phyloP scores from a whole-genome alignment of 768 basidiomycete species.

The Coprinopsis sp. region DNA sequence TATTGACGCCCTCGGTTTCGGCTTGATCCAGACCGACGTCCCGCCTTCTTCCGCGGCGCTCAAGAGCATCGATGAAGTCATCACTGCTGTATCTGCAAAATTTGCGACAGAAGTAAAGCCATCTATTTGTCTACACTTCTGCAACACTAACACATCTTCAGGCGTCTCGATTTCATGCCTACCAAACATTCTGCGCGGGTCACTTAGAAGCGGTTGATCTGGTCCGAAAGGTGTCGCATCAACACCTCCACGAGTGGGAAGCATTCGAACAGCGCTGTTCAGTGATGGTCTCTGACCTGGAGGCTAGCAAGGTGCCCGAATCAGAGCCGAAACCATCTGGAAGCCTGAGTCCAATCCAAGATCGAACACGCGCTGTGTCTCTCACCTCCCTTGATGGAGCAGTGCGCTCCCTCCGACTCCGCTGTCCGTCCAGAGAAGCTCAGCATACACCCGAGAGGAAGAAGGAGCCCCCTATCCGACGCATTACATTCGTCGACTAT shows the following conservation, averaged over 20 bases:
- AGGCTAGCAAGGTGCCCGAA: constrained; percentile 14
- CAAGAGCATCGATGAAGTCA: constrained; percentile 37
- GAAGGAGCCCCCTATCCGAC: constrained; percentile 26
- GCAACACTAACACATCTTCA: constrained; percentile 24
- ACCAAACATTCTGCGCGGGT: constrained; percentile 83
- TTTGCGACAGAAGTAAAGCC: constrained; percentile 53
- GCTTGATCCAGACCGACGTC: constrained; percentile 26
- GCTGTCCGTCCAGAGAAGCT: constrained; percentile 31
- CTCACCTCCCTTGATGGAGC: constrained; percentile 48
- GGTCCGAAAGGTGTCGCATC: constrained; percentile 59
- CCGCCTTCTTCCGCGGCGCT: constrained; percentile 16
- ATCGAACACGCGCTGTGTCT: constrained; percentile 39
- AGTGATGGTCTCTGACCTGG: constrained; percentile 38
- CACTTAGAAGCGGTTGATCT: constrained; percentile 80
- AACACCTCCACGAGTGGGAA: constrained; percentile 73
- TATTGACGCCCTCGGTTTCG: constrained; percentile 48
- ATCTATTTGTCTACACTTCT: constrained; percentile 5
- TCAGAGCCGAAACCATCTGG: constrained; percentile 20
- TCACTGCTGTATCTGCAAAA: constrained; percentile 48
- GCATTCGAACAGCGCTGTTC: constrained; percentile 79
- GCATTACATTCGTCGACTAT: constrained; percentile 75
- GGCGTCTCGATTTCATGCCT: constrained; percentile 72
- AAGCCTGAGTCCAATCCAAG: constrained; percentile 3
- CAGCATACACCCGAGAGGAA: constrained; percentile 22
- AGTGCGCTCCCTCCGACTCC: constrained; percentile 33